A percentile compares a stretch with the other conserved stretches of the same genome.
These are phyloP conservation scores for Sclerotinia borealis DNA, from an alignment of 2,329 filamentous ascomycete species.

Conservation along the genomic window DNA sequence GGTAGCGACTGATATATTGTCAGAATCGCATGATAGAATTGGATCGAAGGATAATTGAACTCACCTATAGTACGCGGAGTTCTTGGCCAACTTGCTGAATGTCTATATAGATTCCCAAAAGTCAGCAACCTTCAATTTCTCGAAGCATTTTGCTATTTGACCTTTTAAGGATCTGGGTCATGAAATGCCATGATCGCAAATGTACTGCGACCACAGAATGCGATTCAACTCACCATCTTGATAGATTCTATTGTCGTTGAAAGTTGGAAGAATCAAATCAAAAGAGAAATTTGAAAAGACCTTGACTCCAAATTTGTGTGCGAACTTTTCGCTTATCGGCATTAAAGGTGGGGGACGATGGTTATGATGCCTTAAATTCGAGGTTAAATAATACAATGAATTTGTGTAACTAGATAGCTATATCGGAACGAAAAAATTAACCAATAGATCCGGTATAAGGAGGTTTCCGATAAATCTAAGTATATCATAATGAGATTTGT, in stretches of 20 bases:
- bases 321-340: conserved; percentile 10
- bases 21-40: conserved; percentile 19
- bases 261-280: conserved; percentile 15
- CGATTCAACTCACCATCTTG: conserved; percentile 62
- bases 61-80: conserved; percentile 97
- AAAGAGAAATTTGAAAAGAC: conserved; percentile 10
- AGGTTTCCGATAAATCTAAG: no score
- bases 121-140: conserved; percentile 99
- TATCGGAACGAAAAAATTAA: no score
- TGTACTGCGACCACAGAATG: conserved; percentile 11
- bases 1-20: conserved; percentile 68
- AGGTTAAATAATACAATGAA: background rate
- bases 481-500: no score
- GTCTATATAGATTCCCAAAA: conserved; percentile 64
- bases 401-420: no score
- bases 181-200: conserved; percentile 14
- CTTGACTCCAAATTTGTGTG: conserved; percentile 10
- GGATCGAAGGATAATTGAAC: conserved; percentile 35
- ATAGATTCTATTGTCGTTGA: conserved; percentile 39
- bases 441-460: no score
- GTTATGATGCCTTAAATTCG: background rate
- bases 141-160: conserved; percentile 98
- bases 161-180: conserved; percentile 25
- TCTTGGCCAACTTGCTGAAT: conserved; percentile 96
- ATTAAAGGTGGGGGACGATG: conserved; percentile 12